These are phyloP conservation scores for Pterocarpus macrocarpus DNA, from an alignment of 306 rosid genomes.

Conservation along the genomic window DNA sequence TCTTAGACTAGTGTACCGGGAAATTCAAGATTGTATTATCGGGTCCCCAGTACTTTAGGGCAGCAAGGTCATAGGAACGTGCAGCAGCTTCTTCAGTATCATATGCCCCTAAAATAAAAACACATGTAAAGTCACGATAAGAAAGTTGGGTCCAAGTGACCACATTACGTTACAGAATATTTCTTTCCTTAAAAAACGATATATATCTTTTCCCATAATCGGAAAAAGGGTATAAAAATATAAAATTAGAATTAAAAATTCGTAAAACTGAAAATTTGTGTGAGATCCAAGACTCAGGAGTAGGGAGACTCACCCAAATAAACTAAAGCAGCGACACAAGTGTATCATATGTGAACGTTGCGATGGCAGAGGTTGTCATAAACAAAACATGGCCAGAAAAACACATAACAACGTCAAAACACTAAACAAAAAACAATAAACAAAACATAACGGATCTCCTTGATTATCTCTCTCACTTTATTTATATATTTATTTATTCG, in stretches of 20 bases:
- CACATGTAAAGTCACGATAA: conserved; percentile 1
- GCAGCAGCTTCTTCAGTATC: conserved; percentile 93
- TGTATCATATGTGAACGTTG: conserved; percentile 61
- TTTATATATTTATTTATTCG: not conserved
- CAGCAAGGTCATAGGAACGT: conserved; percentile 93
- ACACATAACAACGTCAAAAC: conserved; percentile 35
- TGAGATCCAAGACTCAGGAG: conserved; percentile 42
- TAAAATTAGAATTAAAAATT: conserved; percentile 16
- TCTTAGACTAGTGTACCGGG: conserved; percentile 57
- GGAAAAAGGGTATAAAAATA: not conserved
- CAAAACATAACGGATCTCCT: conserved; percentile 60
- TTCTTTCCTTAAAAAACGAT: not conserved
- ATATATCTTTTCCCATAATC: not conserved
- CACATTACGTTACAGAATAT: conserved; percentile 40
- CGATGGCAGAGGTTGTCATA: conserved; percentile 60
- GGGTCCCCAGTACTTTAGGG: conserved; percentile 95
- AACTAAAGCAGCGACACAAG: conserved; percentile 78
- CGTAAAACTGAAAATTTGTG: conserved; percentile 20
- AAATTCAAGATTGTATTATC: conserved; percentile 72
- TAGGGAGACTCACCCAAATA: conserved; percentile 82
- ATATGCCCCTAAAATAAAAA: conserved; percentile 69
- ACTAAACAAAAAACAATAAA: conserved; percentile 20
- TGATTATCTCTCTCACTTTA: conserved; percentile 46
- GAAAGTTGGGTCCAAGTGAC: conserved; percentile 8
- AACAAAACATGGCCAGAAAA: conserved; percentile 74